phyloP scores from a whole-genome alignment of 2,329 filamentous ascomycete species.

The Claviceps fusiformis region DNA sequence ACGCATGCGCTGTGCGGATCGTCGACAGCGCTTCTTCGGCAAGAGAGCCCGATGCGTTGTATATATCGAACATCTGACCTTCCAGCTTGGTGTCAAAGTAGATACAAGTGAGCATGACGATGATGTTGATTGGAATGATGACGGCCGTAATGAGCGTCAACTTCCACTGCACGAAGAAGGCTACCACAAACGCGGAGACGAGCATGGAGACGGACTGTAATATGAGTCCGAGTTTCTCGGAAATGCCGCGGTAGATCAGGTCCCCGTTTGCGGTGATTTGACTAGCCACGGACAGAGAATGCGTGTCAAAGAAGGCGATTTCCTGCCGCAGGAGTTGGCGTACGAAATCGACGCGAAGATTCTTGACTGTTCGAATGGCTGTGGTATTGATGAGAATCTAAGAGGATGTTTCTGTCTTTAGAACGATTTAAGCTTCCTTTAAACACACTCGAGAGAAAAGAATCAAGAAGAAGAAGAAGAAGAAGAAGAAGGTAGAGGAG shows the following conservation, averaged over 20 bases:
- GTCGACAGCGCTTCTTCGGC: conserved; percentile 36
- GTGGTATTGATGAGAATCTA: conserved; percentile 24
- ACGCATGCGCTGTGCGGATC: conserved; percentile 36
- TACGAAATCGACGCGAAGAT: conserved; percentile 24
- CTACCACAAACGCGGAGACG: conserved; percentile 25
- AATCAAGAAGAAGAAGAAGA: not conserved
- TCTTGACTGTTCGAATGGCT: conserved; percentile 23
- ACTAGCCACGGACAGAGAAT: conserved; percentile 28
- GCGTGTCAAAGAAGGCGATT: conserved; percentile 39
- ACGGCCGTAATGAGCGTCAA: conserved; percentile 28
- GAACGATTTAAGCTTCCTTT: not conserved
- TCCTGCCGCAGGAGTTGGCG: conserved; percentile 33
- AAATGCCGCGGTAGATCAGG: conserved; percentile 29
- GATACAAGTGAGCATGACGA: conserved; percentile 25
- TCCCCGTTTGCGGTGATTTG: conserved; percentile 36
- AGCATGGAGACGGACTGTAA: conserved; percentile 27
- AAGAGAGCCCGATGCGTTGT: conserved; percentile 27
- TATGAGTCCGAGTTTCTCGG: conserved; percentile 29
- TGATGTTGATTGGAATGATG: conserved; percentile 30
- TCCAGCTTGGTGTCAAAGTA: conserved; percentile 28
- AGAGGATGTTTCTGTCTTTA: not conserved
- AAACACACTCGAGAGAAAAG: not conserved
- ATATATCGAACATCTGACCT: conserved; percentile 28
- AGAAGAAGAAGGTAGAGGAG: not conserved
- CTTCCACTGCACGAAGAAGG: conserved; percentile 28